Evolutionary conservation across 2,329 filamentous ascomycete genomes (phyloP), one percentile per base, ranked within the genome.

Genomic region (Colletotrichum melonis): DNA sequence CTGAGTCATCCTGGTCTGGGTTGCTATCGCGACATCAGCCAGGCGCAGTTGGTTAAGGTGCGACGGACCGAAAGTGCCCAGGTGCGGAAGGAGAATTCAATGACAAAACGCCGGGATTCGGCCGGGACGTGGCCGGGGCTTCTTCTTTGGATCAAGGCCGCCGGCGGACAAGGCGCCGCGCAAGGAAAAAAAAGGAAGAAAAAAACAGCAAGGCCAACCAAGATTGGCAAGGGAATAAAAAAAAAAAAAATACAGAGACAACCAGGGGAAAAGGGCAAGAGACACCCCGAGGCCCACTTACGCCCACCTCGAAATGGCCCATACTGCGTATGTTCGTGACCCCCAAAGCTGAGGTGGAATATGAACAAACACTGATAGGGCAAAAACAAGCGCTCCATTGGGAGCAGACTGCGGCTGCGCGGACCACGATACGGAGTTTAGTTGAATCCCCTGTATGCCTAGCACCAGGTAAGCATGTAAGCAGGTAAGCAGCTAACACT

Each of bases 351-450:
- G 32, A 35, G 42, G 26, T 38, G 49, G 46, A 16, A n/a, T 30
- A 16, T 7, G n/a, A 22, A 8, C 35, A 28, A 16, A 24, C 32
- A 32, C 26, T 69, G 59, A 60, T 65, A 69, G 42, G 70, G 59
- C 56, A 73, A 69, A 42, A 69, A 64, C 66, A 73, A 69, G 70
- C 66, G 70, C 59, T 69, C 66, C 70, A 73, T 69, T 65, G 67
- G 59, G 66, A 60, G 70, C 24, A 46, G 26, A 49, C 3, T 22
- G 69, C 58, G 54, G 69, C 59, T 69, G 65, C 58, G 46, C 32
- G 26, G 63, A 38, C 35, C 26, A 22, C 19, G 42, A 22, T 30
- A 24, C 24, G 38, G 30, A 52, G 12, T 19, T 22, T 19, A 49
- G 46, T 52, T 52, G 9, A 14, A 35, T 57, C 24, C 55, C 64